Evolutionary conservation across 2,329 filamentous ascomycete species (phyloP).

Genomic region (Neurospora crassa): DNA sequence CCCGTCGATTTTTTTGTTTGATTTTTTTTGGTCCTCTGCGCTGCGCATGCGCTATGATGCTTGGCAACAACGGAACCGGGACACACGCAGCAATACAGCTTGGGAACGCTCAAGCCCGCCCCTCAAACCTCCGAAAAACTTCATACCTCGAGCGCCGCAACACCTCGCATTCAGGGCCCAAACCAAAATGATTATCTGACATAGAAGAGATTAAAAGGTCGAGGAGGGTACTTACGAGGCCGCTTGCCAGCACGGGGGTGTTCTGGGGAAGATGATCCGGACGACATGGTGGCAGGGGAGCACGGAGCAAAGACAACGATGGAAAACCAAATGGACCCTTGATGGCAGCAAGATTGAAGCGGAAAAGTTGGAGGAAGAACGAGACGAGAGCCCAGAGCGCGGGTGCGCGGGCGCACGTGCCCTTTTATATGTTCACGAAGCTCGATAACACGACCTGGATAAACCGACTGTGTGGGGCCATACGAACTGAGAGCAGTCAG

Average conservation of each 20-base stretch:
- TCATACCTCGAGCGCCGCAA: background rate
- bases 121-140: background rate
- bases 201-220: background rate
- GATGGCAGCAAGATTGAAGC: background rate
- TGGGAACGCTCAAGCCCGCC: background rate
- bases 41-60: background rate
- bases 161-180: background rate
- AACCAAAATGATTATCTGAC: background rate
- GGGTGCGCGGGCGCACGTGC: background rate
- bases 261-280: conserved; percentile 9
- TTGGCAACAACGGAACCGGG: background rate
- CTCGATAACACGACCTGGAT: background rate
- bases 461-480: too few species aligned
- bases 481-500: too few species aligned
- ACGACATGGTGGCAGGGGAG: conserved; percentile 5
- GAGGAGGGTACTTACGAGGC: conserved; percentile 20
- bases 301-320: background rate
- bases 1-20: background rate
- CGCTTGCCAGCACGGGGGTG: conserved; percentile 20
- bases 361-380: background rate
- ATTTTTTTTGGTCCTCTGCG: background rate
- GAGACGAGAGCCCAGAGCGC: background rate
- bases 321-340: background rate
- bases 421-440: background rate
- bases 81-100: background rate